These are phyloP conservation scores for Puccinia novopanici DNA, from an alignment of 1,284 basidiomycete genomes.

Conservation along the genomic window DNA sequence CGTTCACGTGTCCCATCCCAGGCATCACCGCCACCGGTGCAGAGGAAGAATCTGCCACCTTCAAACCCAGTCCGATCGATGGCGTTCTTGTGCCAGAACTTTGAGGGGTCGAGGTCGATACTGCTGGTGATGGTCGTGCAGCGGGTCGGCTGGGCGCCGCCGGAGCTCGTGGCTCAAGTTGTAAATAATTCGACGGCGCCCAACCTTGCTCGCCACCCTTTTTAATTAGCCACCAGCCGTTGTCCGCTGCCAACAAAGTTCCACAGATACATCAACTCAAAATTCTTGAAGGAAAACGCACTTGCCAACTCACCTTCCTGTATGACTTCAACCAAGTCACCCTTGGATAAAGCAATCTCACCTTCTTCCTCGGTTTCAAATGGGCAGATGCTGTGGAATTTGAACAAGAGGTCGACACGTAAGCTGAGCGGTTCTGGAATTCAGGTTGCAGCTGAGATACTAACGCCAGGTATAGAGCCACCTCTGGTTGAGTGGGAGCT, in stretches of 20 bases:
- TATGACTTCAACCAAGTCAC: slow-evolving; percentile 85
- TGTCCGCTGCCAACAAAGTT: slow-evolving; percentile 41
- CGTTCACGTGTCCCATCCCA: slow-evolving; percentile 60
- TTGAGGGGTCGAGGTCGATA: slow-evolving; percentile 59
- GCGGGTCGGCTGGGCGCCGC: slow-evolving; percentile 60
- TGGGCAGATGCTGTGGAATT: slow-evolving; percentile 66
- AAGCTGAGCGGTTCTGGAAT: slow-evolving; percentile 51
- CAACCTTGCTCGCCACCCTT: slow-evolving; percentile 83
- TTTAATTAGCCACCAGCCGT: slow-evolving; percentile 90
- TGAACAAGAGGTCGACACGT: slow-evolving; percentile 13
- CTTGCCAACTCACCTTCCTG: slow-evolving; percentile 70
- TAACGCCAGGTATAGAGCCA: slow-evolving; percentile 21
- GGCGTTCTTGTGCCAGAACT: slow-evolving; percentile 56
- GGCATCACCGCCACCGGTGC: slow-evolving; percentile 61
- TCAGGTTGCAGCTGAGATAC: not conserved
- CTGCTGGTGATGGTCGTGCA: slow-evolving; percentile 56
- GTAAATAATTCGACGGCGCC: slow-evolving; percentile 86
- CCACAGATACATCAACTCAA: slow-evolving; percentile 46
- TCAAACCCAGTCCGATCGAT: slow-evolving; percentile 52
- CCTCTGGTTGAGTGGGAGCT: not conserved
- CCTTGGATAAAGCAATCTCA: slow-evolving; percentile 85
- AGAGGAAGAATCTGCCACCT: slow-evolving; percentile 57
- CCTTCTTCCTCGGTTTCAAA: slow-evolving; percentile 83
- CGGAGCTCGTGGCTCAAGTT: slow-evolving; percentile 63
- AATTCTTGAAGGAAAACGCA: not conserved